A percentile compares a stretch with the other conserved stretches of the same genome.
These are phyloP conservation scores for Acrasis kona DNA, from an alignment of 78 protist genomes.

Conservation along the genomic window DNA sequence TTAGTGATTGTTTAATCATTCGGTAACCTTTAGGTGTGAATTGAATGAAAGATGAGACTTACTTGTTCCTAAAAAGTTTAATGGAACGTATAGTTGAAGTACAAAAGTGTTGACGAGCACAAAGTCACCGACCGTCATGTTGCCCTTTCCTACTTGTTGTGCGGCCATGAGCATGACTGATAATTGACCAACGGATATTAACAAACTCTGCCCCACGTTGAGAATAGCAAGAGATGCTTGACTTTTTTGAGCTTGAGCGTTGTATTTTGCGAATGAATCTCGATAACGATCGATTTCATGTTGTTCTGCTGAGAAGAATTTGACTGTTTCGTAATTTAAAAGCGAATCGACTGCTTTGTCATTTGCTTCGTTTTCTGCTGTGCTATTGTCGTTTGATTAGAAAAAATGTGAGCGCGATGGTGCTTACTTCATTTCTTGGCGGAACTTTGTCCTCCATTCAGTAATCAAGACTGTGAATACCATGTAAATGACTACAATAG, in stretches of 20 bases:
- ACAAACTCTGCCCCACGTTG: constrained; percentile 65
- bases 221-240: constrained; percentile 37
- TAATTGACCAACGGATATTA: constrained; percentile 50
- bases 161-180: constrained; percentile 63
- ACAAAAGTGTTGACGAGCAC: constrained; percentile 64
- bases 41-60: too few relatives aligned
- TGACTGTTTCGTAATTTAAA: constrained; percentile 67
- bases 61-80: constrained; percentile 77
- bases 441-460: constrained; percentile 47
- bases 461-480: constrained; percentile 63
- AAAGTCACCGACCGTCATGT: constrained; percentile 62
- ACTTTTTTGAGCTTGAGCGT: constrained; percentile 41
- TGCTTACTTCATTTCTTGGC: constrained; percentile 25
- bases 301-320: constrained; percentile 56
- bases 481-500: constrained; percentile 45
- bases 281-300: constrained; percentile 16
- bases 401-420: constrained; percentile 20
- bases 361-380: neutral
- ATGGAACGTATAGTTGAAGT: constrained; percentile 73
- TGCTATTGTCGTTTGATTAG: constrained; percentile 38
- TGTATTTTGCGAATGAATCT: constrained; percentile 24
- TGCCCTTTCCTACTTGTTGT: constrained; percentile 30
- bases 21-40: too few relatives aligned
- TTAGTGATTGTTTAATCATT: constrained; percentile 57
- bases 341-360: constrained; percentile 44